phyloP scores from a whole-genome alignment of 148 eudicot species.

The Amaranthus cruentus region DNA sequence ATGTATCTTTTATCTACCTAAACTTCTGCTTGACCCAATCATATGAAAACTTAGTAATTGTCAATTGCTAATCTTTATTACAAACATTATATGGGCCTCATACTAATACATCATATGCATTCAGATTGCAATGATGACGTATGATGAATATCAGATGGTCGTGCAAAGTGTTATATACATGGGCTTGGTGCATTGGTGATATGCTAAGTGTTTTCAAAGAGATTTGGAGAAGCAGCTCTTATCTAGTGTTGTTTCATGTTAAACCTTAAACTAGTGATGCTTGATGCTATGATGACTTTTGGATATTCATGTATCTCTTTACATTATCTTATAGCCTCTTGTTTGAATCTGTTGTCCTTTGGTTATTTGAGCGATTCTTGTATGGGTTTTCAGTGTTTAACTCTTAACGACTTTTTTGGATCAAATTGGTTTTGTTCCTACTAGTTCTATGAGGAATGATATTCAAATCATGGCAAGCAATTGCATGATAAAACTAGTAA shows the following conservation, averaged over 20 bases:
- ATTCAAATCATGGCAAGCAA: not conserved
- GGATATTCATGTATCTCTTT: constrained; percentile 8
- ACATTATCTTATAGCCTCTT: not conserved
- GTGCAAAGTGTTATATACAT: constrained; percentile 43
- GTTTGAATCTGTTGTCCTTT: not conserved
- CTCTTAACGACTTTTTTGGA: not conserved
- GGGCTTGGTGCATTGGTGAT: constrained; percentile 53
- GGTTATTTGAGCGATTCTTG: not conserved
- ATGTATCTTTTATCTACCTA: not conserved
- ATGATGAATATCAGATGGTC: constrained; percentile 57
- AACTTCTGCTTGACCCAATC: not conserved
- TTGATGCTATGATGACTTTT: constrained; percentile 6
- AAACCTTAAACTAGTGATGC: constrained; percentile 17
- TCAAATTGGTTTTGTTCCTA: not conserved
- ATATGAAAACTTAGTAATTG: not conserved
- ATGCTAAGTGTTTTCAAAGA: constrained; percentile 44
- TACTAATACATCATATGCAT: constrained; percentile 54
- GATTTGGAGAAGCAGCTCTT: constrained; percentile 30
- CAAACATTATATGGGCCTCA: constrained; percentile 23
- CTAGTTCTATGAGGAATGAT: not conserved
- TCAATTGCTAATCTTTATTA: constrained; percentile 4
- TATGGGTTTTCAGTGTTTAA: not conserved
- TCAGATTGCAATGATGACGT: constrained; percentile 81
- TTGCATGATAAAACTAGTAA: not conserved
- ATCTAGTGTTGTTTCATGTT: constrained; percentile 14